Base-by-base conservation (phyloP, 345 rosid species). In the Microcos paniculata region DNA sequence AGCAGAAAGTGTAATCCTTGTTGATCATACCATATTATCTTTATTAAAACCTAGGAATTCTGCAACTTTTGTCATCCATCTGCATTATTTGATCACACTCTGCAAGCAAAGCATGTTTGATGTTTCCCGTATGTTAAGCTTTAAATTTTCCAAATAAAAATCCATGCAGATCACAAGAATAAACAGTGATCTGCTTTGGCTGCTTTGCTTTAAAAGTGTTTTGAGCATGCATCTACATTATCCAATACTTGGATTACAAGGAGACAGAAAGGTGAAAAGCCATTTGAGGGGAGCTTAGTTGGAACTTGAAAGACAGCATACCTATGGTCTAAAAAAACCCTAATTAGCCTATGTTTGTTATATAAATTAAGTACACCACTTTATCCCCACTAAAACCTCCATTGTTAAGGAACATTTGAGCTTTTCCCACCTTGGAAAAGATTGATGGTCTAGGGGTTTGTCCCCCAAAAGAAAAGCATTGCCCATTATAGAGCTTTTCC, bases 241-340 rank as follows among this genome's bases (percentile, higher is more conserved):
- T 30, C 70, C 55, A 70, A 38, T 77, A 70, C 75, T 73, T 69
- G 64, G 70, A 33, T 71, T 51, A 59, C 67, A 72, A 70, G 75
- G 72, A 80, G 80, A 85, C 71, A 76, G 55, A 82, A 79, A 81
- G 84, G 74, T 71, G 26, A 55, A 46, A 30, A 56, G 42, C 70
- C 31, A 70, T 23, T 79, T n/a, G 51, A 76, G 80, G 80, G 67
- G 80, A 79, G 67, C 83, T 79, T 83, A 81, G 83, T 58, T 79
- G 58, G 40, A 31, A 81, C 82, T 58, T 79, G 58, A 28, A 31
- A 59, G 75, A 53, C 76, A 79, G 31, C 61, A 69, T 30, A 42
- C 35, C 6, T 35, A 35, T 35, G 6, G 40, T 58, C 63, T 28
- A 28, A 26, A 35, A 59, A 59, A n/a, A n/a, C n/a, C 63, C 73